Evolutionary conservation across 192 early-diverging fungal genomes (phyloP), one percentile per base, ranked within the genome.

Genomic region (Diversispora epigaea): DNA sequence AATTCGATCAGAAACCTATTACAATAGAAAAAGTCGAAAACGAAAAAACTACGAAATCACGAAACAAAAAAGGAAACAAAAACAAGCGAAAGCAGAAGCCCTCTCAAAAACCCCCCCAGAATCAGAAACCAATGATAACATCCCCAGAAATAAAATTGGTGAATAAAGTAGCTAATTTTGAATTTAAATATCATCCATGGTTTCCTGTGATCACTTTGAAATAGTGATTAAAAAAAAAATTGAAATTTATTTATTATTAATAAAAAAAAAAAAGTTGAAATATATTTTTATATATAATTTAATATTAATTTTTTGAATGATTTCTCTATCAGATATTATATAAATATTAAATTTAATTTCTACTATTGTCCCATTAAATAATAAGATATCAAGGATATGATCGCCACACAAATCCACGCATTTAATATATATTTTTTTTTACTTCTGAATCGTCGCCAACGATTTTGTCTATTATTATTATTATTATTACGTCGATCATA

Each of bases 171-270:
- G 63, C 40, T 10, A 55, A 43, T 39, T 65, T 75, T 41, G 62
- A 75, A 14, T 75, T 75, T 65, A 75, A 54, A 41, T 75, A 75
- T 75, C 73, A 75, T 75, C 73, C 73, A 22, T 75, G 73, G 73
- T 75, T 63, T 54, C 49, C 73, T n/a, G 60, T 65, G 25, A 65
- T 75, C 11, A 39, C 25, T 40, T 50, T 75, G 21, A 71, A 71
- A 71, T 57, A 68, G 39, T 54, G 43, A 39, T 22, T 12, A 25
- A 22, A 58, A 60, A 58, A 22, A 60, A 14, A 25, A 15, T 15
- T 56, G 19, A 22, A 22, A 58, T 11, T 32, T 25, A 22, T 9
- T 57, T 68, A 12, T 25, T 68, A 21, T 15, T n/a, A n/a, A n/a
- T n/a, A n/a, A n/a, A n/a, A n/a, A 46, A 66, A 4, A 44, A 46